A percentile compares a stretch with the other conserved stretches of the same genome.
Conservation (phyloP, 2,329 filamentous ascomycete species). For the Fusarium sambucinum region DNA sequence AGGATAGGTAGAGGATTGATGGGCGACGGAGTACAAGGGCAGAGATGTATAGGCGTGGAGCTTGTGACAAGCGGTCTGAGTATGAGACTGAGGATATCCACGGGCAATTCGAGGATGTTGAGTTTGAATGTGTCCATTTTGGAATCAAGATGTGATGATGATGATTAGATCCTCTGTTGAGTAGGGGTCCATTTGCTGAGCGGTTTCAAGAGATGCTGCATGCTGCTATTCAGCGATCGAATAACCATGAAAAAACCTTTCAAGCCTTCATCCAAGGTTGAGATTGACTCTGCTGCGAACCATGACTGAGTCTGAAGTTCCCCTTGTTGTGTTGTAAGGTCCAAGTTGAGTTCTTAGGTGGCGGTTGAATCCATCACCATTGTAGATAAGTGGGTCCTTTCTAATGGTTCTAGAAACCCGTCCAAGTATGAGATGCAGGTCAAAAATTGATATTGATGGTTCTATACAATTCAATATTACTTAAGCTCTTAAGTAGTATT, state of each 20-base stretch:
- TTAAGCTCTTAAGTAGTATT: background rate
- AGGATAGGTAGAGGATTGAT: constrained; percentile 48
- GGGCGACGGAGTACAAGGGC: constrained; percentile 45
- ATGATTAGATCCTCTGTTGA: background rate
- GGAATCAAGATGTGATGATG: constrained; percentile 1
- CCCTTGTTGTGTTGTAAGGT: constrained; percentile 1
- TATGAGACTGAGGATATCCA: constrained; percentile 52
- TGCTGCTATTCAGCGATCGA: background rate
- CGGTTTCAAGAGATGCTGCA: background rate
- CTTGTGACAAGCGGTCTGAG: constrained; percentile 49
- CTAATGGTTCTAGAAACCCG: constrained; percentile 7
- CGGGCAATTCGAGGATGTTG: constrained; percentile 52
- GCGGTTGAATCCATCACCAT: constrained; percentile 8
- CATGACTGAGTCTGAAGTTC: constrained; percentile 8
- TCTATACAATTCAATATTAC: background rate
- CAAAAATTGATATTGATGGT: background rate
- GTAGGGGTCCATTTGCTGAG: background rate
- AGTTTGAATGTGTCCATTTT: constrained; percentile 42
- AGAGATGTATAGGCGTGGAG: constrained; percentile 44
- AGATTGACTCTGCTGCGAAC: background rate
- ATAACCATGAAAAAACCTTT: background rate
- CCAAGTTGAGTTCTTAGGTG: constrained; percentile 10
- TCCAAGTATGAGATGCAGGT: background rate
- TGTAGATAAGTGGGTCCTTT: constrained; percentile 19
- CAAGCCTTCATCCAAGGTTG: background rate